A percentile compares a stretch with the other conserved stretches of the same genome.
phyloP scores from a whole-genome alignment of 2,329 filamentous ascomycete species.

The Fusarium mexicanum region DNA sequence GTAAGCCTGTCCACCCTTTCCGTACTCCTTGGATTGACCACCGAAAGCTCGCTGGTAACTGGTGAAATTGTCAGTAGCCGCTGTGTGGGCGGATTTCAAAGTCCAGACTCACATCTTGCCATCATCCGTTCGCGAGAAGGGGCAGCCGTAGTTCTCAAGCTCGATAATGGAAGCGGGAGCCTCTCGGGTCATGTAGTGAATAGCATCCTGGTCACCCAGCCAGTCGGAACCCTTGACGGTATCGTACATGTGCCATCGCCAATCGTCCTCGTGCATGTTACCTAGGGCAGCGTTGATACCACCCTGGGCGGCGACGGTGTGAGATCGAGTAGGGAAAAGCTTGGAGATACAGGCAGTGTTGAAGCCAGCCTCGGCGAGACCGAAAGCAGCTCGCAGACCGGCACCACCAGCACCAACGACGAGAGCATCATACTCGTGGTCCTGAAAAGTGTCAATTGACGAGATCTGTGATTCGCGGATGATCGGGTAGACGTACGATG shows the following conservation, averaged over 20 bases:
- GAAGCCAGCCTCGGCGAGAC: constrained; percentile 87
- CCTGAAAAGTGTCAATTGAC: constrained; percentile 60
- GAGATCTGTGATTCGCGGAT: background rate
- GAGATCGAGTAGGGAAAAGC: constrained; percentile 85
- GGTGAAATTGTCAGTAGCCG: constrained; percentile 33
- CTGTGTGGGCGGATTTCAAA: background rate
- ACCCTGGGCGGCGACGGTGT: constrained; percentile 84
- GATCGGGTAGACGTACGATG: constrained; percentile 70
- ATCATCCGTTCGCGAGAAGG: constrained; percentile 95
- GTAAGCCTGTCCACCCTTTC: constrained; percentile 98
- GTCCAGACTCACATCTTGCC: constrained; percentile 79
- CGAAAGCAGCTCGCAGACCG: constrained; percentile 84
- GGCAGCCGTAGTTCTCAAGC: constrained; percentile 96
- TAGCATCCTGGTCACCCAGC: constrained; percentile 96
- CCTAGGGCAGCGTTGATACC: constrained; percentile 89
- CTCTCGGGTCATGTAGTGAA: constrained; percentile 98
- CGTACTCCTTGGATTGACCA: constrained; percentile 93
- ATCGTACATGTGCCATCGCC: constrained; percentile 99
- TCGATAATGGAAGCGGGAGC: constrained; percentile 91
- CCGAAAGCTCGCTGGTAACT: constrained; percentile 98
- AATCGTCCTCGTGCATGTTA: constrained; percentile 98
- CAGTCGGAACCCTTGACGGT: constrained; percentile 98
- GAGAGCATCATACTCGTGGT: constrained; percentile 98
- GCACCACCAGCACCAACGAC: constrained; percentile 88
- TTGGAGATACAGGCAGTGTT: constrained; percentile 90